Base-by-base conservation (phyloP, 257 asterid genomes). In the Penstemon eatonii region DNA sequence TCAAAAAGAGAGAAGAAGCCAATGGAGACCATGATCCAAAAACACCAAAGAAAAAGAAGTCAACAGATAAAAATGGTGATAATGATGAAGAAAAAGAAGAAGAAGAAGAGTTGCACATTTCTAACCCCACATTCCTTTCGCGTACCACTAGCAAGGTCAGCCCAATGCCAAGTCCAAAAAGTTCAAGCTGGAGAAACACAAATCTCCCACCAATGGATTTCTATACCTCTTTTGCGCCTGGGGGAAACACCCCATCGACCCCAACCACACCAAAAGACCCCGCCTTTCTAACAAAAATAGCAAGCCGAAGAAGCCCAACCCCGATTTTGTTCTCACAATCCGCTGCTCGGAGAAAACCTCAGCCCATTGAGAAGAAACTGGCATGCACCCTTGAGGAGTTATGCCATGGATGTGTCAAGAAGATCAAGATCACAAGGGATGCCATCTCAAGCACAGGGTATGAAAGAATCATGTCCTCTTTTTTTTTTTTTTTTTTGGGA, bases 371-470 rank as follows among this genome's bases (percentile, higher is more conserved):
- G 76, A 87, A 74, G 82, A 89, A 91, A 69, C 81, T 94, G 0
- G 91, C 77, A 43, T 94, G 99, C 87, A 85, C 96, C 65, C 96
- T 91, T 2, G 96, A 93, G 80, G 96, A 93, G 66, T 69, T 91
- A 72, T 91, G 88, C 79, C 76, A 56, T 39, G 97, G 97, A 68
- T 80, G 89, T 33, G 84, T 83, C 70, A 91, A 91, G 89, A 85
- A 82, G 75, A 82, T 89, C 76, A 86, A 83, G 76, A 84, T 91
- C 76, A 87, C 90, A 49, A 84, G 98, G 78, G 95, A 94, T 57
- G 90, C 83, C 75, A 80, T 94, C 74, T 84, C 95, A 65, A 71
- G 65, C 71, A 82, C 88, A 56, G 98, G 98, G 98, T 91, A 89
- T 37, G 60, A 45, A 19, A 36, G 3, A 6, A 19, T 19, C 55